Base-by-base conservation (phyloP, 1,139 yeast genomes). In the Blastobotrys apis region DNA sequence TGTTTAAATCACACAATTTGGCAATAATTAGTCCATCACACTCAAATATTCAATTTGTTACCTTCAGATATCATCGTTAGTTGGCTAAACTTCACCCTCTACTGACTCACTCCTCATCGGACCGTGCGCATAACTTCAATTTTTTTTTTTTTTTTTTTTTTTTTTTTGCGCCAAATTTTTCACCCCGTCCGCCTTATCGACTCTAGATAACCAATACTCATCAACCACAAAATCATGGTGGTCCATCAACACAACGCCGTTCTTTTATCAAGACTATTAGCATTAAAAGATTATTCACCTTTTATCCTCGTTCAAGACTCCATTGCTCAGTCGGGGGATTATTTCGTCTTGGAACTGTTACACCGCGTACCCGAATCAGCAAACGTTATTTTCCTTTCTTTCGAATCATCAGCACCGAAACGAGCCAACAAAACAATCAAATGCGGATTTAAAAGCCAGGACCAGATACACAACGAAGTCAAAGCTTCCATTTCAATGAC, bases 221-320 rank as follows among this genome's bases (percentile, higher is more conserved):
- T 6, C 15, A 17, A 39, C 10, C 42, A 6, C 40, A 31, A 22
- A 16, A 26, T 25, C 4, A 56, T 54, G 58, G 53, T 51, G 13
- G 38, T 47, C 20, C 59, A 57, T 33, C 63, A 61, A 44, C 63
- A 61, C 29, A 56, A 62, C 39, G 53, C 67, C 2, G 63, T 58
- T 21, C 48, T 64, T 13, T 52, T 65, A 37, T 55, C 63, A 40
- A 67, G 97, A 48, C 66, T 86, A 6, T 65, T 90, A 9, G 67
- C 80, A 2, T 67, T 85, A 39, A 82, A 81, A 52, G 97, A 90
- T 56, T 67, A 67, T 16, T 75, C 94, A 0, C 94, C 95, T 0
- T 77, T 90, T 48, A 65, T 86, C 12, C 68, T 90, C 4, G 68
- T 83, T 2, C 63, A 77, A 10, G 97, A 90, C 60, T 73, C 85